These are phyloP conservation scores for Penicillium aurantiogriseum DNA, from an alignment of 2,329 filamentous ascomycete species.

Conservation along the genomic window DNA sequence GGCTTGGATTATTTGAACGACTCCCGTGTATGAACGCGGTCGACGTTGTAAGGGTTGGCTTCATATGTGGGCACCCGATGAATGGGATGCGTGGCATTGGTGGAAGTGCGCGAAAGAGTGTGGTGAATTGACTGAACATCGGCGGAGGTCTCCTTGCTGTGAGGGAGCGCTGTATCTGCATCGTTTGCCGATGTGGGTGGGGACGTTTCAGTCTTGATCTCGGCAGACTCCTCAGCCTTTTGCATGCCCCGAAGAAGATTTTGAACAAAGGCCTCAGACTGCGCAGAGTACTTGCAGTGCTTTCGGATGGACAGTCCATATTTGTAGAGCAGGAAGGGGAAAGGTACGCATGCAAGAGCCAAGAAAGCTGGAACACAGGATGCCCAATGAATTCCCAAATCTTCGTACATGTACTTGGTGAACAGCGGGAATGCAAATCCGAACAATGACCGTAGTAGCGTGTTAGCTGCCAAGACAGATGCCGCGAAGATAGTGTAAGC, in stretches of 20 bases:
- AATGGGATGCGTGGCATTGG: slow-evolving; percentile 4
- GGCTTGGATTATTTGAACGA: slow-evolving; percentile 17
- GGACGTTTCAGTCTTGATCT: background rate
- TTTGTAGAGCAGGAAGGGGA: slow-evolving; percentile 47
- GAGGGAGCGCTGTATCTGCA: background rate
- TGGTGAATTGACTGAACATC: slow-evolving; percentile 16
- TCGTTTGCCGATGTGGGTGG: background rate
- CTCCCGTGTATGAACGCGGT: slow-evolving; percentile 21
- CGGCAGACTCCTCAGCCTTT: background rate
- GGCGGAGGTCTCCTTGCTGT: slow-evolving; percentile 15
- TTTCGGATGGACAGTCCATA: slow-evolving; percentile 42
- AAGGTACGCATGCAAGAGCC: slow-evolving; percentile 45
- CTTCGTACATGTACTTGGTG: slow-evolving; percentile 46
- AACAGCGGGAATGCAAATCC: slow-evolving; percentile 51
- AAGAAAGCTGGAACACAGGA: slow-evolving; percentile 48
- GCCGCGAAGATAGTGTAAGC: slow-evolving; percentile 47
- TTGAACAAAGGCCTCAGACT: slow-evolving; percentile 31
- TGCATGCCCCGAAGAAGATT: slow-evolving; percentile 11
- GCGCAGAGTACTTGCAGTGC: slow-evolving; percentile 43
- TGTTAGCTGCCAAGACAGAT: slow-evolving; percentile 45
- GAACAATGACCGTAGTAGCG: slow-evolving; percentile 48
- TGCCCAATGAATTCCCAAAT: slow-evolving; percentile 51
- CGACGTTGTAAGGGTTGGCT: slow-evolving; percentile 20
- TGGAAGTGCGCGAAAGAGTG: slow-evolving; percentile 11
- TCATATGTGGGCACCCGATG: slow-evolving; percentile 22